Evolutionary conservation across 169 alveolate genomes (phyloP), one percentile per base, ranked within the genome.

Genomic region (Plasmodium malariae): DNA sequence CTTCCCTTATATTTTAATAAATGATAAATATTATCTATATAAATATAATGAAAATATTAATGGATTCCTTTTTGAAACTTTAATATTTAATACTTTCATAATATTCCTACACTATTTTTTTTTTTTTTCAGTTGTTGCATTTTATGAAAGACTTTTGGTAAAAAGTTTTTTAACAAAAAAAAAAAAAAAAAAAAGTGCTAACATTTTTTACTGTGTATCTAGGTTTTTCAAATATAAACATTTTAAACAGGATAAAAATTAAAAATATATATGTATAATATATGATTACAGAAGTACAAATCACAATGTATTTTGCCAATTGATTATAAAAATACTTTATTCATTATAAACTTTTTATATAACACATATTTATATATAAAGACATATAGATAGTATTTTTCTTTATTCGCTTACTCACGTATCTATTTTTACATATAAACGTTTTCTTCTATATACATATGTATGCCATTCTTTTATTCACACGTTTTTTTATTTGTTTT

Each of bases 21-120:
- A 24, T 9, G 19, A 14, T 28, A 63, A 6, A 63, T 63, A 11
- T 30, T 63, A 7, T 63, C 19, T 24, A 36, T 63, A 24, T 32
- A n/a, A n/a, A n/a, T n/a, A n/a, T n/a, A n/a, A n/a, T n/a, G 49
- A 28, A 40, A 63, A 63, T 63, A 43, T 6, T 26, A 63, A 11
- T 63, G 26, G 21, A 24, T 62, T 5, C 51, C 43, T 28, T 63
- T 63, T 28, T 28, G 51, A 63, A 26, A 26, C 73, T 36, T 1
- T 63, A 63, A 63, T 7, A 36, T 24, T 28, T 63, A 63, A n/a
- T 63, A 28, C 73, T 26, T 63, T 28, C 19, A 43, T 30, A 24
- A 40, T 63, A 63, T 12, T 63, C n/a, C 55, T n/a, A n/a, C 19
- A 63, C 43, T 63, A 24, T 32, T 32, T 9, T 63, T 63, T 32